Evolutionary conservation across 2,329 filamentous ascomycete genomes (phyloP).

Genomic region (Beauveria medogensis): DNA sequence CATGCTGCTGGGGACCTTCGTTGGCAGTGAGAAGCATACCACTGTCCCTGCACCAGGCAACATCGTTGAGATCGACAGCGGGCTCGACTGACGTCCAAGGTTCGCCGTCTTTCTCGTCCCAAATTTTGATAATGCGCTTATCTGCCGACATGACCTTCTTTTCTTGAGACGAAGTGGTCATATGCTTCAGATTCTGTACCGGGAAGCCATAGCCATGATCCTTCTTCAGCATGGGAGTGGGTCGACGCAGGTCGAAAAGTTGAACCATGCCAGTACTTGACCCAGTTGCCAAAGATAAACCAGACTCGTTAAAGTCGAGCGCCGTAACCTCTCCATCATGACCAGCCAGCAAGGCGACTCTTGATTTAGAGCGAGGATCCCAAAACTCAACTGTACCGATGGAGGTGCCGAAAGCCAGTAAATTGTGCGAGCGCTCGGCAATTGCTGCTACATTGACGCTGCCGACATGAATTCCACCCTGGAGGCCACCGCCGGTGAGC

Average conservation of each 20-base stretch:
- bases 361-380: conserved; percentile 77
- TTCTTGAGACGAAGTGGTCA: conserved; percentile 64
- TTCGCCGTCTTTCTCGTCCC: conserved; percentile 73
- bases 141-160: conserved; percentile 88
- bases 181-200: conserved; percentile 72
- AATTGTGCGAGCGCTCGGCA: conserved; percentile 80
- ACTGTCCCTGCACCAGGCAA: conserved; percentile 84
- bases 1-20: conserved; percentile 89
- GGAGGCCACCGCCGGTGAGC: conserved; percentile 63
- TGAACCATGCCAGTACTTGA: conserved; percentile 83
- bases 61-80: conserved; percentile 86
- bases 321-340: conserved; percentile 73
- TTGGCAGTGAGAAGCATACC: conserved; percentile 97
- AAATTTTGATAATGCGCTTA: conserved; percentile 95
- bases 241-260: conserved; percentile 85
- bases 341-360: conserved; percentile 67
- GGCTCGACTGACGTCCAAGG: conserved; percentile 97
- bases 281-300: conserved; percentile 77
- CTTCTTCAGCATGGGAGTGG: conserved; percentile 77
- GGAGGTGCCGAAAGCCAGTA: conserved; percentile 88
- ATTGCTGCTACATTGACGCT: conserved; percentile 82
- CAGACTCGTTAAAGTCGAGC: conserved; percentile 75
- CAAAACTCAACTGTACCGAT: conserved; percentile 96
- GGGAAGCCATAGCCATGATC: conserved; percentile 94
- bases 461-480: conserved; percentile 78